A percentile compares a stretch with the other conserved stretches of the same genome.
Evolutionary conservation across 371 early-diverging fungal genomes (phyloP).

Genomic region (Catenaria anguillulae): DNA sequence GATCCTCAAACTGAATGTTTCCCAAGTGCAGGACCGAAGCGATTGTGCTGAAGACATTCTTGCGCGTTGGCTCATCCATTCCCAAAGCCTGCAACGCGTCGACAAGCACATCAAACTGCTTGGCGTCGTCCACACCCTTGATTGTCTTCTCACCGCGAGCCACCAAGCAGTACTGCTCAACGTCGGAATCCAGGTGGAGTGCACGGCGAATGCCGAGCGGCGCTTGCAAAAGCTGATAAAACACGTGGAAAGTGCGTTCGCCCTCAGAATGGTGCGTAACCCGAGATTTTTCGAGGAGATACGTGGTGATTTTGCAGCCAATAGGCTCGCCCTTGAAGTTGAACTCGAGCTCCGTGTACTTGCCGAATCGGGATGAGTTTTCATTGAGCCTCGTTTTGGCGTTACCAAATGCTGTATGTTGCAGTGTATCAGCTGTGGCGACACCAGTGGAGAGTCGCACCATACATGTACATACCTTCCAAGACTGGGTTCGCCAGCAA

Average conservation of each 20-base stretch:
- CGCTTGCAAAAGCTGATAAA: conserved; percentile 26
- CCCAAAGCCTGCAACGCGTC: background rate
- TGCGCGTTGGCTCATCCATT: background rate
- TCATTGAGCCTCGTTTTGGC: conserved; percentile 31
- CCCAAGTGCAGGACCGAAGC: conserved; percentile 18
- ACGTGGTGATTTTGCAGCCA: conserved; percentile 26
- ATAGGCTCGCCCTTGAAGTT: conserved; percentile 18
- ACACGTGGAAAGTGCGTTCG: conserved; percentile 36
- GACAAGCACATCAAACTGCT: conserved; percentile 4
- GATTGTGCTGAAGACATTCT: background rate
- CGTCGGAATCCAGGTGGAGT: conserved; percentile 6
- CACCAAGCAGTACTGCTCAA: conserved; percentile 10
- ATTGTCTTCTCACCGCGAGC: conserved; percentile 1
- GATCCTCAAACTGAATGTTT: conserved; percentile 12
- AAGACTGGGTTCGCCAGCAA: conserved; percentile 14
- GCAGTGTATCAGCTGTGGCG: no score
- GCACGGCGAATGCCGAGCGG: background rate
- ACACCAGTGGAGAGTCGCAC: no score
- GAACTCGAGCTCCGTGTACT: conserved; percentile 33
- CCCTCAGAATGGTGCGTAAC: conserved; percentile 19
- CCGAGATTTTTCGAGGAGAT: conserved; percentile 34
- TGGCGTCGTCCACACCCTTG: conserved; percentile 10
- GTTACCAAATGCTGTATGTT: conserved; percentile 31
- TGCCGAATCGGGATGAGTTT: conserved; percentile 34
- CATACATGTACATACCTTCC: conserved; percentile 10